Base-by-base conservation (phyloP, 2,329 filamentous ascomycete species). In the Clarireedia paspali region DNA sequence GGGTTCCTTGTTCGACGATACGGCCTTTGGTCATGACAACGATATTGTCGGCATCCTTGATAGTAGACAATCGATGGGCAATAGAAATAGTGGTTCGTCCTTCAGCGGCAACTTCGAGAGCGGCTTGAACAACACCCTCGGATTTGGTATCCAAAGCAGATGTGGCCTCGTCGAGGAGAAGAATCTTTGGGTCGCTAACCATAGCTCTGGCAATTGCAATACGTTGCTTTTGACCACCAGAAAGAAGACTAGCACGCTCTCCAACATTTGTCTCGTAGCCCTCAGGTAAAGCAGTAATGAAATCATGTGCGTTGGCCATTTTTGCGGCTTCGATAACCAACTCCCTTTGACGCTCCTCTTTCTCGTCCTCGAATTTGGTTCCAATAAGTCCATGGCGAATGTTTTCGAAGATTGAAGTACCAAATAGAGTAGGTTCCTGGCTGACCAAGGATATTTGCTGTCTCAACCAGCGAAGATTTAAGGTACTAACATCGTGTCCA, bases 71-170 rank as follows among this genome's bases (percentile, higher is more conserved):
- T 63, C 92, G 86, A 74, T 99, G 94, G 45, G 94, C 94, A 70
- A 99, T 97, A 6, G 91, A 89, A 64, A 97, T 96, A 2, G 94
- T 97, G 0, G 94, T 99, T 53, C 94, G 83, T 24, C 91, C 92
- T 60, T 87, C 80, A 1, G 91, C 81, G 26, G 92, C 94, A 50
- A 82, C 87, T 65, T 97, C 91, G 7, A 99, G 79, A 17, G 94
- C 94, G 44, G 89, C 89, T 70, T 97, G 94, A 1, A 99, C 92
- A 9, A 95, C 87, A 47, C 89, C 91, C 73, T 99, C 94, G 0
- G 90, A 95, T 68, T 94, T 92, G 23, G 92, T 96, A 67, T 99
- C 94, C 0, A 99, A 79, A 4, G 91, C 91, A 39, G 88, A 94
- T 0, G 94, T 99, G 5, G 94, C 94, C 71, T 99, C 94, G 62